These are phyloP conservation scores for Lagenaria siceraria DNA, from an alignment of 306 rosid genomes.

Conservation along the genomic window DNA sequence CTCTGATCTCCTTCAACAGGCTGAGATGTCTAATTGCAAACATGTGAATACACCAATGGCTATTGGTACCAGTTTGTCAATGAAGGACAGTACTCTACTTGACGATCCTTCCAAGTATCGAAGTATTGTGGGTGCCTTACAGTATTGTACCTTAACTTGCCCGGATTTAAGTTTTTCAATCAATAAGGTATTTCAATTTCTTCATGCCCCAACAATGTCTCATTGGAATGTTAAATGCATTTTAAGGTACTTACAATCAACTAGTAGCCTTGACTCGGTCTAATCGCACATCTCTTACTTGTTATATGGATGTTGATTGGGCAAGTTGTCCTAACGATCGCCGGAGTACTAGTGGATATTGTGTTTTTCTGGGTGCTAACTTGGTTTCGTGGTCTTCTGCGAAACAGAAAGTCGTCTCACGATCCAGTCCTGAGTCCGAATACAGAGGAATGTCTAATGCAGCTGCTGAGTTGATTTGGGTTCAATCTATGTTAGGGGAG, in stretches of 20 bases:
- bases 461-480: neutral
- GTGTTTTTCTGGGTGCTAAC: neutral
- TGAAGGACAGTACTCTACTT: too few relatives aligned
- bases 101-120: too few relatives aligned
- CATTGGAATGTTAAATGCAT: neutral
- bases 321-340: neutral
- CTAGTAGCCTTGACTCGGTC: accelerated
- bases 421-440: neutral
- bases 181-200: neutral
- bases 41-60: too few relatives aligned
- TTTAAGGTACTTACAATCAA: accelerated
- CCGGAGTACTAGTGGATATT: neutral
- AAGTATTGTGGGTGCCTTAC: neutral
- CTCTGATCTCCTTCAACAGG: too few relatives aligned
- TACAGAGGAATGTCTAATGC: neutral
- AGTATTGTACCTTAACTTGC: neutral
- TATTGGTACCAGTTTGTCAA: too few relatives aligned
- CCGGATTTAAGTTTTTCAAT: neutral
- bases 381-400: neutral
- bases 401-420: neutral
- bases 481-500: neutral
- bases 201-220: neutral
- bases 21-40: too few relatives aligned
- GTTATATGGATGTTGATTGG: neutral
- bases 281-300: accelerated